Evolutionary conservation across 768 basidiomycete genomes (phyloP).

Genomic region (Xerocomus potaroensis): DNA sequence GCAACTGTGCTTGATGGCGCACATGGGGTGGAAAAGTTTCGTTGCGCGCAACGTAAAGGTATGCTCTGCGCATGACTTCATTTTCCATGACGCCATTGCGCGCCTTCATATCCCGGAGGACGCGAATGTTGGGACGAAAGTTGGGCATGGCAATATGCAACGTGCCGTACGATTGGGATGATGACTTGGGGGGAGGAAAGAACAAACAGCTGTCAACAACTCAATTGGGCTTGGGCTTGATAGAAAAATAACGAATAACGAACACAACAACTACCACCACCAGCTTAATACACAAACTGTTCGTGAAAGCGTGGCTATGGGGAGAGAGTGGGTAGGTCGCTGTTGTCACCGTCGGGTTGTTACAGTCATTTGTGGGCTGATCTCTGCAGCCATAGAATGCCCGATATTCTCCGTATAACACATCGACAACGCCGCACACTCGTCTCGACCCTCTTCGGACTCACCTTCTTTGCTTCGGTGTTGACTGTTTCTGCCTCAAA

Average conservation of each 20-base stretch:
- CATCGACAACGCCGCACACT: conserved; percentile 60
- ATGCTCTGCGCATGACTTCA: conserved; percentile 84
- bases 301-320: conserved; percentile 21
- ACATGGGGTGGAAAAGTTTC: conserved; percentile 82
- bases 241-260: too few species aligned
- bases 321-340: conserved; percentile 18
- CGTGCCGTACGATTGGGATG: too few species aligned
- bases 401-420: conserved; percentile 56
- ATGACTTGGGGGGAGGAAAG: not conserved
- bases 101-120: conserved; percentile 77
- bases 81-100: conserved; percentile 65
- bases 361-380: conserved; percentile 36
- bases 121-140: conserved; percentile 40
- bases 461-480: conserved; percentile 76
- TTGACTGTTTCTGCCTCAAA: conserved; percentile 78
- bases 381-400: conserved; percentile 51
- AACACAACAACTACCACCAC: too few species aligned
- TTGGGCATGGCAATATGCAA: conserved; percentile 27
- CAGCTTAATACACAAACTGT: not conserved
- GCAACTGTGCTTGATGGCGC: conserved; percentile 91
- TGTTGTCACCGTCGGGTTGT: not conserved
- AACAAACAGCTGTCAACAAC: conserved; percentile 25
- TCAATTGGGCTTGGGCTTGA: not conserved
- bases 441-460: conserved; percentile 72
- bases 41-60: conserved; percentile 92